phyloP scores from a whole-genome alignment of 768 basidiomycete species.

The Boletus vermiculosoides region DNA sequence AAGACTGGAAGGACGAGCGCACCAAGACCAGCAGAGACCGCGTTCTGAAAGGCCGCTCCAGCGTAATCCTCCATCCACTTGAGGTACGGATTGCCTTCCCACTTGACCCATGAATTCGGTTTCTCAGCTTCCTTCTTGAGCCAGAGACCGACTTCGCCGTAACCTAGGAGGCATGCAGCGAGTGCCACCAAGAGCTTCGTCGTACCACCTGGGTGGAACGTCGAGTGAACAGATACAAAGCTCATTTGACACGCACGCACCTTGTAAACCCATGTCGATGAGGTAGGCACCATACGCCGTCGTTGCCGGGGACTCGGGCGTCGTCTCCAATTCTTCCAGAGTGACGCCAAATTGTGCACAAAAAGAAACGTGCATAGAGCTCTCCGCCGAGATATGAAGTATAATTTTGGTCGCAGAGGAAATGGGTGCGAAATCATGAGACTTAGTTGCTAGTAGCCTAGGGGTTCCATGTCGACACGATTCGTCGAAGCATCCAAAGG shows the following conservation, averaged over 20 bases:
- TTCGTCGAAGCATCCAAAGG: not conserved
- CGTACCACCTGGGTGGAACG: conserved; percentile 53
- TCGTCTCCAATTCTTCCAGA: conserved; percentile 54
- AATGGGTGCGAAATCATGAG: conserved; percentile 61
- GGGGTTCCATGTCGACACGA: not conserved
- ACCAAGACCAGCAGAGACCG: conserved; percentile 77
- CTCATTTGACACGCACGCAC: not conserved
- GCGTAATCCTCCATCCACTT: conserved; percentile 80
- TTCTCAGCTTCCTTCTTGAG: conserved; percentile 55
- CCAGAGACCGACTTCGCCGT: conserved; percentile 90
- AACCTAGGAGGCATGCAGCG: conserved; percentile 84
- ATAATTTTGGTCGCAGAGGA: conserved; percentile 62
- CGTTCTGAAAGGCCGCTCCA: conserved; percentile 65
- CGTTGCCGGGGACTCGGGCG: conserved; percentile 67
- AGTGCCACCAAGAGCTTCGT: conserved; percentile 76
- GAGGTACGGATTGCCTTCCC: conserved; percentile 72
- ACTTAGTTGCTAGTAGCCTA: conserved; percentile 79
- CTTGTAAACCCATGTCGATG: conserved; percentile 69
- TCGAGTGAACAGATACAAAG: not conserved
- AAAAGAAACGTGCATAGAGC: conserved; percentile 65
- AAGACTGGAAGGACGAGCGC: conserved; percentile 22
- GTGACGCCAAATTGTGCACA: conserved; percentile 72
- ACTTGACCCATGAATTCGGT: conserved; percentile 49
- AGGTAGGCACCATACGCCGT: conserved; percentile 88
- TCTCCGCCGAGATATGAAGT: conserved; percentile 63